phyloP scores from a whole-genome alignment of 352 stramenopile genomes.

The Phytophthora lateralis region DNA sequence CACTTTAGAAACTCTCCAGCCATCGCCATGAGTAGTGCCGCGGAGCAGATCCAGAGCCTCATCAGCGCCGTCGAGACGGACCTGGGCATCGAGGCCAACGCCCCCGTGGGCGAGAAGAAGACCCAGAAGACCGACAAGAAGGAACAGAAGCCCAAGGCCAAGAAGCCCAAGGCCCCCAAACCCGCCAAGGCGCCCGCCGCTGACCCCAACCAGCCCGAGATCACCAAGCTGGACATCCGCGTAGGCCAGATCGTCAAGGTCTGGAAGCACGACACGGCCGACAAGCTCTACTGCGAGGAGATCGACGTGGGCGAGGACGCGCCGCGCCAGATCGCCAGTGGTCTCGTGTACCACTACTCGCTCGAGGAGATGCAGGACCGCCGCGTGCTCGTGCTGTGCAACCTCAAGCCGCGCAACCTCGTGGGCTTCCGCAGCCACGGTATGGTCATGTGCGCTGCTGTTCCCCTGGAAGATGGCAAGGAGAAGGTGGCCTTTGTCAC shows the following conservation, averaged over 20 bases:
- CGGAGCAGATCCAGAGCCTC: conserved; percentile 71
- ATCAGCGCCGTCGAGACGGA: conserved; percentile 77
- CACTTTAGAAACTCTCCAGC: neutral
- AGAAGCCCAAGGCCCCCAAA: conserved; percentile 57
- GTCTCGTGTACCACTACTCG: conserved; percentile 87
- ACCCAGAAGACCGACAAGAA: conserved; percentile 35
- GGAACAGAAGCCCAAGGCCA: conserved; percentile 42
- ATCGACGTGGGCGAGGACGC: conserved; percentile 91
- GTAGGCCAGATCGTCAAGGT: conserved; percentile 92
- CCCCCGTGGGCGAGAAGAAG: conserved; percentile 41
- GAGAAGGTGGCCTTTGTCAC: conserved; percentile 89
- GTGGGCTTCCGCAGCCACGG: conserved; percentile 91
- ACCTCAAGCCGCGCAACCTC: conserved; percentile 91
- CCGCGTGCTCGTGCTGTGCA: conserved; percentile 89
- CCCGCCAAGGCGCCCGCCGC: conserved; percentile 45
- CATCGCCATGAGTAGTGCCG: conserved; percentile 34
- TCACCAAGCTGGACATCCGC: conserved; percentile 93
- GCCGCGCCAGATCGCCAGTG: conserved; percentile 86
- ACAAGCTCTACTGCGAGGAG: conserved; percentile 93
- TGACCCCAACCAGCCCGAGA: conserved; percentile 75
- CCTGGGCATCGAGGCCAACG: conserved; percentile 74
- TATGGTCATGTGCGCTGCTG: conserved; percentile 91
- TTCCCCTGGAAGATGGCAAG: conserved; percentile 66
- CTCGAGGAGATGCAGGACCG: conserved; percentile 88
- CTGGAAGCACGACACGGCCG: conserved; percentile 91